A percentile compares a stretch with the other conserved stretches of the same genome.
Conservation (phyloP, 75 land plant species). For the Cupressus sempervirens region DNA sequence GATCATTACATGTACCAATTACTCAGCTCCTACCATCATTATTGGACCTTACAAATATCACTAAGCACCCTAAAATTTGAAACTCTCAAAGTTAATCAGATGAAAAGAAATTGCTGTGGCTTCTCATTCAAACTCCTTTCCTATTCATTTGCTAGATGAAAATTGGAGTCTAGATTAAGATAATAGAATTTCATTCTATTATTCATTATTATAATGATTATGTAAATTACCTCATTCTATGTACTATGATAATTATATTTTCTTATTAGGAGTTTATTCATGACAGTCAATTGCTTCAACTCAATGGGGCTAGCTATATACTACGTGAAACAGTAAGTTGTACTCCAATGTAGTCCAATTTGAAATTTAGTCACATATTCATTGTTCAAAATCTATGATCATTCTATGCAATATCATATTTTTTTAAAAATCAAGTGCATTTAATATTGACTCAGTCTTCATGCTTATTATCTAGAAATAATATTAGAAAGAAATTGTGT, state of each 20-base stretch:
- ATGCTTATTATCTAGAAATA: background rate
- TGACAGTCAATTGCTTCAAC: background rate
- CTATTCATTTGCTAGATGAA: background rate
- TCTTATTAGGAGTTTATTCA: background rate
- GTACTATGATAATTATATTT: background rate
- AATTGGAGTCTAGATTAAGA: background rate
- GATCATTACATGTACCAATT: slow-evolving; percentile 61
- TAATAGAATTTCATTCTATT: background rate
- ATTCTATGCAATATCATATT: background rate
- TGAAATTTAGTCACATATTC: background rate
- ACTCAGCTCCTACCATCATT: slow-evolving; percentile 67
- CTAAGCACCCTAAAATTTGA: slow-evolving; percentile 31
- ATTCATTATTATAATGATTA: background rate
- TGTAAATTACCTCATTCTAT: background rate
- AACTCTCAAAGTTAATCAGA: slow-evolving; percentile 1
- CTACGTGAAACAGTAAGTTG: background rate
- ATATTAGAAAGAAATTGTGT: background rate
- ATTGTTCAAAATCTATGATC: background rate
- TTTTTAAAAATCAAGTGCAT: background rate
- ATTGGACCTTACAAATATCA: slow-evolving; percentile 38
- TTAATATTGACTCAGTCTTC: background rate
- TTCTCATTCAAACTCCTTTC: background rate
- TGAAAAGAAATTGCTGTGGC: background rate
- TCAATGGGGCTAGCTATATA: background rate
- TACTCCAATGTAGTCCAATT: background rate